These are phyloP conservation scores for Phytophthora crassamura DNA, from an alignment of 352 stramenopile genomes.

Conservation along the genomic window DNA sequence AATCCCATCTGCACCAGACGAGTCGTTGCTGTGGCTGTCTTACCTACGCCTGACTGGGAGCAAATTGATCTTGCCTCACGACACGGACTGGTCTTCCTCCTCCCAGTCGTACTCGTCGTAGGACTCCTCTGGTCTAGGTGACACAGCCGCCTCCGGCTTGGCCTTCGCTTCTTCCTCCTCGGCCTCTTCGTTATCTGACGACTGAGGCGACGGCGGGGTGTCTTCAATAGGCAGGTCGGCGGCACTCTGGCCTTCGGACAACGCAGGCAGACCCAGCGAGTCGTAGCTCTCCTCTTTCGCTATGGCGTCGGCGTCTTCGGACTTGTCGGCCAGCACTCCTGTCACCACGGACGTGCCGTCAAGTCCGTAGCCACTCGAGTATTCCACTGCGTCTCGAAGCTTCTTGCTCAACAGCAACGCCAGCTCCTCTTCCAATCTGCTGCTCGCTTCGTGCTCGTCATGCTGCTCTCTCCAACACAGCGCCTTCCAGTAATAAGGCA, in stretches of 20 bases:
- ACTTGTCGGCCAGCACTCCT: slow-evolving; percentile 28
- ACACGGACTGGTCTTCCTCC: slow-evolving; percentile 53
- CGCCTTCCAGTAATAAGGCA: slow-evolving; percentile 79
- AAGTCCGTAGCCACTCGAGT: slow-evolving; percentile 72
- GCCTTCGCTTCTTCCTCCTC: slow-evolving; percentile 1
- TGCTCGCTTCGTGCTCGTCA: slow-evolving; percentile 32
- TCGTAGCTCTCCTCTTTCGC: slow-evolving; percentile 68
- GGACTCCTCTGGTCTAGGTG: slow-evolving; percentile 46
- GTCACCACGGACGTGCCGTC: slow-evolving; percentile 49
- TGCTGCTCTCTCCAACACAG: slow-evolving; percentile 59
- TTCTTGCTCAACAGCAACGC: slow-evolving; percentile 56
- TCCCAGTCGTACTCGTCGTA: slow-evolving; percentile 76
- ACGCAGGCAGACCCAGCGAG: slow-evolving; percentile 60
- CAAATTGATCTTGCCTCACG: slow-evolving; percentile 18
- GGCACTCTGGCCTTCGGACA: slow-evolving; percentile 33
- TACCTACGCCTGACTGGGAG: background rate
- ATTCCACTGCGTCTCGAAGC: slow-evolving; percentile 58
- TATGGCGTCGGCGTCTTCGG: slow-evolving; percentile 5
- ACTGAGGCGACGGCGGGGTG: slow-evolving; percentile 2
- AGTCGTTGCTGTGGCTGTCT: no score
- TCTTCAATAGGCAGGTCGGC: slow-evolving; percentile 9
- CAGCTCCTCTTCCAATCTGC: slow-evolving; percentile 51
- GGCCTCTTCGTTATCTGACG: slow-evolving; percentile 3
- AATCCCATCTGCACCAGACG: no score
- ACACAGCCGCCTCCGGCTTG: slow-evolving; percentile 5